Conservation (phyloP, 176 grass and related monocot genomes). For the Hyparrhenia diplandra region DNA sequence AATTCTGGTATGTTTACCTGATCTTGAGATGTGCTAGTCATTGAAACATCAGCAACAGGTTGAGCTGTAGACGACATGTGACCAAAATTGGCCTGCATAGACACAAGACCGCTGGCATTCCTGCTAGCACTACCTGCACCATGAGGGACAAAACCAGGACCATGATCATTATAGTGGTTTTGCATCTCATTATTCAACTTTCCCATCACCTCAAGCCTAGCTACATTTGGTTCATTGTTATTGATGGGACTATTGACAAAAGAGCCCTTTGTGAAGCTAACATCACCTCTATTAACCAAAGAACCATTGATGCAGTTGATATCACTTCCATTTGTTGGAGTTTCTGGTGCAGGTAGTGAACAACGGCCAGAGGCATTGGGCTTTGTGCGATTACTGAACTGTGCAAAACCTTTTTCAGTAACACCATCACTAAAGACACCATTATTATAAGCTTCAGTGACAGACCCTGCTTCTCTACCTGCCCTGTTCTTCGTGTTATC, state of each 20-base stretch:
- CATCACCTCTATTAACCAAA: slow-evolving; percentile 46
- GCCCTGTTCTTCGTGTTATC: slow-evolving; percentile 25
- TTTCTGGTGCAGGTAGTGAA: slow-evolving; percentile 30
- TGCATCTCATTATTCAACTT: slow-evolving; percentile 42
- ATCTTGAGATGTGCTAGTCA: slow-evolving; percentile 54
- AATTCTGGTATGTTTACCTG: slow-evolving; percentile 55
- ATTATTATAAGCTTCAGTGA: slow-evolving; percentile 19
- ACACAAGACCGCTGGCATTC: slow-evolving; percentile 39
- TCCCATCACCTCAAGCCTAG: slow-evolving; percentile 46
- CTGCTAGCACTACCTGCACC: slow-evolving; percentile 28
- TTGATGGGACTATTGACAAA: slow-evolving; percentile 37
- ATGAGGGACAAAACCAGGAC: slow-evolving; percentile 12
- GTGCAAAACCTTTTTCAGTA: slow-evolving; percentile 32
- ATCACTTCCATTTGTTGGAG: slow-evolving; percentile 29
- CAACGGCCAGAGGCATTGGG: slow-evolving; percentile 4
- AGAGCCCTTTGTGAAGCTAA: slow-evolving; percentile 16
- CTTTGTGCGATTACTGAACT: slow-evolving; percentile 45
- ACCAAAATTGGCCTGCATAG: slow-evolving; percentile 44
- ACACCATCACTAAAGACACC: slow-evolving; percentile 18
- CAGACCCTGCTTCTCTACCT: slow-evolving; percentile 32
- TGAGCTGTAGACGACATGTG: slow-evolving; percentile 40
- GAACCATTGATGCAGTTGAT: slow-evolving; percentile 22
- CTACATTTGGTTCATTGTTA: slow-evolving; percentile 33
- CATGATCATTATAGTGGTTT: slow-evolving; percentile 34
- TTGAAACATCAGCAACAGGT: slow-evolving; percentile 58